Base-by-base conservation (phyloP, 2,329 filamentous ascomycete genomes). In the Penicillium fuscoglaucum region DNA sequence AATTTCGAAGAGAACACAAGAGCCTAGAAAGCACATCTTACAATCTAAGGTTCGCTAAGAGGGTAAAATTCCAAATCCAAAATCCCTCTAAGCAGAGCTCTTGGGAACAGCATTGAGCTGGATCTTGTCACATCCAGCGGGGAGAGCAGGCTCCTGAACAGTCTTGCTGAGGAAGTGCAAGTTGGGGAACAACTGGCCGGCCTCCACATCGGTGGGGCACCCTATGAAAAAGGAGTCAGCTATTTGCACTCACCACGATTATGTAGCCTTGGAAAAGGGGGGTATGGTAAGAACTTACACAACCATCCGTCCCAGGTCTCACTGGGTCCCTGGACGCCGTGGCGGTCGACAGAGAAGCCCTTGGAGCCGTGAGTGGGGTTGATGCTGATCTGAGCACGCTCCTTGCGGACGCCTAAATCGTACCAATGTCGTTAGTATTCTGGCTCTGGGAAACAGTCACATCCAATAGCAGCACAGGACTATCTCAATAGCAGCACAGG, bases 221-320 rank as follows among this genome's bases (percentile, higher is more conserved):
- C 50, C 55, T 58, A 9, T 21, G 12, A 19, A 37, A 17, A 24
- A 26, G 17, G 33, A 21, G 48, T 50, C 40, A 50, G 52, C 26
- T 15, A 7, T 28, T 10, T 29, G 8, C 26, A 35, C 15, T 35
- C 13, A 3, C 6, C 3, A 35, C 5, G 5, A 29, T 19, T 10
- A n/a, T 12, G 7, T 12, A 33, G 3, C 8, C 28, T 15, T n/a
- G 7, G 17, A 57, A 53, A 21, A 8, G 21, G 31, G 15, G 1
- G 1, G 39, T 19, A 10, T 12, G 29, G 24, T 49, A 1, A 70
- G 60, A 74, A 82, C 58, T 66, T 82, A 71, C 29, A 61, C 61
- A 55, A 35, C 62, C 61, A 64, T 24, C 61, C 57, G 17, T 61
- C 61, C 60, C 60, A 64, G 19, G 39, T 58, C 29, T 19, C 29